Evolutionary conservation across 2,329 filamentous ascomycete genomes (phyloP).

Genomic region (Kalaharituber pfeilii): DNA sequence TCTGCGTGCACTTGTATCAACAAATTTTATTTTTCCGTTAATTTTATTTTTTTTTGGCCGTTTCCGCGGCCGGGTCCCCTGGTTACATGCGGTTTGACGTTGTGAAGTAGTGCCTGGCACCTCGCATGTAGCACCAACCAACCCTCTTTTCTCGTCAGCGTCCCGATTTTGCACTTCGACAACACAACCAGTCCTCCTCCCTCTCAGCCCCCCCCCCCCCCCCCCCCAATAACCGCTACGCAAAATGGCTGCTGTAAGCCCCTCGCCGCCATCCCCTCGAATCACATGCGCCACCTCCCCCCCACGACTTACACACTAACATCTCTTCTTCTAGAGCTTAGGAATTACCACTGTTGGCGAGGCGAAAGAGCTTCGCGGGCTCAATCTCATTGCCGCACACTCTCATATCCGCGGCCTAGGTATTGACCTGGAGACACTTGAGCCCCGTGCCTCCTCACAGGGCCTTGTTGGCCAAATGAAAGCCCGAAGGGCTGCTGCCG

Average conservation of each 20-base stretch:
- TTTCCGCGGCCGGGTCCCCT: too few species aligned
- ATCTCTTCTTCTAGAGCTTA: background rate
- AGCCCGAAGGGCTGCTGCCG: constrained; percentile 85
- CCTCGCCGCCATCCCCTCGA: background rate
- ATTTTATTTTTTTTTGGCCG: too few species aligned
- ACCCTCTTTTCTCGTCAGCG: too few species aligned
- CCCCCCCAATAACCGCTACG: background rate
- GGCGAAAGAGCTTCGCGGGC: constrained; percentile 83
- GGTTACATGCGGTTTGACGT: too few species aligned
- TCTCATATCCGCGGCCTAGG: constrained; percentile 94
- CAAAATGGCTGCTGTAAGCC: background rate
- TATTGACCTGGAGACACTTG: constrained; percentile 66
- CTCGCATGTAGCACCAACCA: too few species aligned
- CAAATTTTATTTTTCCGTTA: too few species aligned
- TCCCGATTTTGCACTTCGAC: too few species aligned
- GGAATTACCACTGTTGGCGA: constrained; percentile 71
- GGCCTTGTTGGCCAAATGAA: constrained; percentile 92
- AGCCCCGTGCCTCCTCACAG: constrained; percentile 70
- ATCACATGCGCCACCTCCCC: background rate
- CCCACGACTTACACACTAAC: background rate
- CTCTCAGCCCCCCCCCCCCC: background rate
- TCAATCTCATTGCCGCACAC: constrained; percentile 95
- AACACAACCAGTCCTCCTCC: background rate
- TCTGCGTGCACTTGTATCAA: too few species aligned
- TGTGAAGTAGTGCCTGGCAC: too few species aligned